These are phyloP conservation scores for Cadophora sp. DNA, from an alignment of 2,329 filamentous ascomycete species.

Conservation along the genomic window DNA sequence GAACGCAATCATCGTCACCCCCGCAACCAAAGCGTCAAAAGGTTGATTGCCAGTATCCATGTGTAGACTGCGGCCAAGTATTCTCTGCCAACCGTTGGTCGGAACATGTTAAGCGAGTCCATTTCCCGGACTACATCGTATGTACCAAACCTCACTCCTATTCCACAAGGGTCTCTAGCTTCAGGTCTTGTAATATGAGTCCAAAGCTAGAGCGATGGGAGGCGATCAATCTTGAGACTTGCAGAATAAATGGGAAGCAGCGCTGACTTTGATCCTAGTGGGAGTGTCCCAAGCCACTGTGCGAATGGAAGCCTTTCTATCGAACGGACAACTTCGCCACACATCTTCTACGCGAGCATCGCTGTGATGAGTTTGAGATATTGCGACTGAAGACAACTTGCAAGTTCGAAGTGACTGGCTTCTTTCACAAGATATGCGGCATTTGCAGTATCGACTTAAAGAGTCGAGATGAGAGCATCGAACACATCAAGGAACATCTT, in stretches of 20 bases:
- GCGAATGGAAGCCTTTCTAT: slow-evolving; percentile 7
- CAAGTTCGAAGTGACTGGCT: slow-evolving; percentile 20
- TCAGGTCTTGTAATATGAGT: too few relatives aligned
- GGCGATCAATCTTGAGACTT: too few relatives aligned
- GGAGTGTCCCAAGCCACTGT: too few relatives aligned
- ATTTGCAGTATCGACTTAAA: slow-evolving; percentile 21
- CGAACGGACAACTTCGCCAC: slow-evolving; percentile 26
- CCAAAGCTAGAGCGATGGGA: too few relatives aligned
- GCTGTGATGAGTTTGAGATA: slow-evolving; percentile 15
- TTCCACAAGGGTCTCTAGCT: too few relatives aligned
- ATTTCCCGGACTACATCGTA: slow-evolving; percentile 23
- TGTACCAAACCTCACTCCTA: too few relatives aligned
- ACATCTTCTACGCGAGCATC: slow-evolving; percentile 21
- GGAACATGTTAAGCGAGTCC: slow-evolving; percentile 27
- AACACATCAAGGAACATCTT: slow-evolving; percentile 26
- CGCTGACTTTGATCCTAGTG: too few relatives aligned
- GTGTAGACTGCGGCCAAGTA: slow-evolving; percentile 19
- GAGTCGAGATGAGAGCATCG: slow-evolving; percentile 24
- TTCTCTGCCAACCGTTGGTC: slow-evolving; percentile 20
- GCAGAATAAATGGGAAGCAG: too few relatives aligned
- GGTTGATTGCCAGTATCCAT: slow-evolving; percentile 18
- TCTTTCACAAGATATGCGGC: slow-evolving; percentile 28
- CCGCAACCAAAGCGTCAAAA: slow-evolving; percentile 23
- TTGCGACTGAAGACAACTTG: slow-evolving; percentile 19
- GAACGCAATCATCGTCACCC: background rate